Evolutionary conservation across 106 monocot species (phyloP), one percentile per base, ranked within the genome.

Genomic region (Phalaenopsis equestris): DNA sequence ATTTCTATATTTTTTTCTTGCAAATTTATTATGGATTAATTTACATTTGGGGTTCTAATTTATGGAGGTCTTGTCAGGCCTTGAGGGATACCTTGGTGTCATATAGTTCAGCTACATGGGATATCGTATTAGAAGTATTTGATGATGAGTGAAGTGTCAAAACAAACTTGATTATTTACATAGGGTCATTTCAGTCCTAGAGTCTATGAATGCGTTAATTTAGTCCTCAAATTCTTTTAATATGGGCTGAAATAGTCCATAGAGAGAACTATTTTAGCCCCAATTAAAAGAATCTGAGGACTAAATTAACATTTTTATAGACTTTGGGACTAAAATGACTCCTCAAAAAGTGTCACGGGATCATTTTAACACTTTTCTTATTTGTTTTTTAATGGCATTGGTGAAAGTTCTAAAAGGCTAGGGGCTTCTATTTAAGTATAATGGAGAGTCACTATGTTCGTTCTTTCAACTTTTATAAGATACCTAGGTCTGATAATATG

Each of bases 21-120:
- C 6, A 12, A 41, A 12, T 76, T 55, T 73, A 6, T 56, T 38
- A 70, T 38, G 38, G 3, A n/a, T 73, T 42, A 43, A 5, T 74
- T 42, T 43, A 1, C 74, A 3, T 72, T 45, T 45, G 42, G 74
- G 1, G 39, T 23, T 38, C 4, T 39, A 2, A 74, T 43, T 45
- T 42, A 43, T 45, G 18, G n/a, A n/a, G 74, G 6, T 36, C 4
- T 67, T 1, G 16, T 39, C 16, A 11, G n/a, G 41, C 41, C 39
- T 72, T 72, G 72, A 38, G 41, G 72, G 68, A 30, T 72, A 4
- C n/a, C 16, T 72, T 72, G 72, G 72, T 72, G 21, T 65, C 64
- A 65, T 65, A 65, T 65, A 23, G 24, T n/a, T n/a, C 64, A 65
- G 24, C 64, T 4, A 38, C 39, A 39, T 70, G 38, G 39, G 10